Conservation (phyloP, 352 stramenopile genomes). For the Saprolegnia diclina region DNA sequence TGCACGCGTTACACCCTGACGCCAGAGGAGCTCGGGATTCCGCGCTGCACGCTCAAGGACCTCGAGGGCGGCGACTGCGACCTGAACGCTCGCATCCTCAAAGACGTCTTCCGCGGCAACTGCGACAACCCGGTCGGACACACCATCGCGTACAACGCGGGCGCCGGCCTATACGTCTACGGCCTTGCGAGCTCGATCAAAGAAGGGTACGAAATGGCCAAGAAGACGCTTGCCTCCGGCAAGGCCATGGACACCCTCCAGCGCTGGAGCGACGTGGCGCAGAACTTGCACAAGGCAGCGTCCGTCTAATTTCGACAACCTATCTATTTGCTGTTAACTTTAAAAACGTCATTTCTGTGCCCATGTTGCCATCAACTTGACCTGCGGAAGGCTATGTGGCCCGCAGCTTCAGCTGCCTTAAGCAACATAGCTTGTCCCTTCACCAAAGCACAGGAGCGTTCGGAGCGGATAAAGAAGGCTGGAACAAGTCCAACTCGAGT, state of each 20-base stretch:
- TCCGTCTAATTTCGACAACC: background rate
- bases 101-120: conserved; percentile 67
- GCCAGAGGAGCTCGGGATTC: conserved; percentile 84
- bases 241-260: conserved; percentile 29
- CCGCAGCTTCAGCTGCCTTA: too few relatives aligned
- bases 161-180: conserved; percentile 97
- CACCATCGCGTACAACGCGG: conserved; percentile 97
- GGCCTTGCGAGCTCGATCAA: conserved; percentile 86
- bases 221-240: conserved; percentile 60
- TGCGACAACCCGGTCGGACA: conserved; percentile 92
- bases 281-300: conserved; percentile 1
- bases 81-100: conserved; percentile 94
- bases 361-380: background rate
- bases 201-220: conserved; percentile 78
- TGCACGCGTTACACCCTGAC: conserved; percentile 59
- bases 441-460: too few relatives aligned
- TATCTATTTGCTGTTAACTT: background rate
- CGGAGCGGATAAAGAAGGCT: too few relatives aligned
- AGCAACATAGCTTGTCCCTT: too few relatives aligned
- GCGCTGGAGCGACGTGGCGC: conserved; percentile 14
- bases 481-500: too few relatives aligned
- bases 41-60: conserved; percentile 88
- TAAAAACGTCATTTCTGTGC: background rate
- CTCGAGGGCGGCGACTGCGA: conserved; percentile 92
- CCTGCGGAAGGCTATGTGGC: too few relatives aligned